A percentile compares a stretch with the other conserved stretches of the same genome.
Evolutionary conservation across 305 asterid genomes (phyloP).

Genomic region (Fraxinus sp.): DNA sequence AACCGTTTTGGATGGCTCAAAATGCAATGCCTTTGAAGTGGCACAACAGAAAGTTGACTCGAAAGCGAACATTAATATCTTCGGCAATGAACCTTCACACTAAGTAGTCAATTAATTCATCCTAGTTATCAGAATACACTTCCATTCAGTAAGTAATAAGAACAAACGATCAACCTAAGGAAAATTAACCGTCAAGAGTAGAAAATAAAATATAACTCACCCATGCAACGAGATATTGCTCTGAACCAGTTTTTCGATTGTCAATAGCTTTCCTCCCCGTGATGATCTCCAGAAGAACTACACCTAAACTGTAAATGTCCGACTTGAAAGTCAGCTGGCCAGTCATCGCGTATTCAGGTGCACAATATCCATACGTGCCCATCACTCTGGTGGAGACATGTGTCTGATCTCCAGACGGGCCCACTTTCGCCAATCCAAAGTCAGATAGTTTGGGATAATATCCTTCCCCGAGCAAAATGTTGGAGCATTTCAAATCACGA

Average conservation of each 20-base stretch:
- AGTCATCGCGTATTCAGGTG: conserved; percentile 63
- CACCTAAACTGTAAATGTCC: conserved; percentile 61
- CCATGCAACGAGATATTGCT: conserved; percentile 57
- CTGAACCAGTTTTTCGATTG: conserved; percentile 28
- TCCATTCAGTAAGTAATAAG: background rate
- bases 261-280: conserved; percentile 59
- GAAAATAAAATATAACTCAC: conserved; percentile 28
- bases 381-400: conserved; percentile 68
- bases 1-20: conserved; percentile 21
- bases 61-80: background rate
- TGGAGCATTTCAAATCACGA: conserved; percentile 63
- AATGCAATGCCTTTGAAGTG: background rate
- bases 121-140: background rate
- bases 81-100: background rate
- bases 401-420: conserved; percentile 54
- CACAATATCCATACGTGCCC: conserved; percentile 73
- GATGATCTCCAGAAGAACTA: conserved; percentile 54
- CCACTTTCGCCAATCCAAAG: conserved; percentile 61
- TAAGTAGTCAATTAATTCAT: background rate
- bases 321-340: conserved; percentile 66
- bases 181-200: background rate
- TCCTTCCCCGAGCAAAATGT: conserved; percentile 59
- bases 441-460: conserved; percentile 55
- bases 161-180: background rate
- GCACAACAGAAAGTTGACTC: background rate